Evolutionary conservation across 2,329 filamentous ascomycete genomes (phyloP), one percentile per base, ranked within the genome.

Genomic region (Chrysoporthe puriensis): DNA sequence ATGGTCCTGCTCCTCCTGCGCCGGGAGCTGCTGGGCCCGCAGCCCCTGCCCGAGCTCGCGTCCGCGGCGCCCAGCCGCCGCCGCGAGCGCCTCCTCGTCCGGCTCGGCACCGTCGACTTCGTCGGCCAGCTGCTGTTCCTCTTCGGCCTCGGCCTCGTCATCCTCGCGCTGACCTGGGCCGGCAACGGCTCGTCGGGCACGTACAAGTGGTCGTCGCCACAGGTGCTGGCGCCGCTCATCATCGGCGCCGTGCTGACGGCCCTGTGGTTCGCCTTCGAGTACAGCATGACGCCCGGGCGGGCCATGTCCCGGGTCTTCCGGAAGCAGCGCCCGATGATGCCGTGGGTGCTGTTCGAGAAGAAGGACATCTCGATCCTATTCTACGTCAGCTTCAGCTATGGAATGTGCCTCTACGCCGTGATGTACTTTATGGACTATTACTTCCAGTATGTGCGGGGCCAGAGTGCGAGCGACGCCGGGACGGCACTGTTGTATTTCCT

Each of bases 371-470:
- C 82, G 0, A 79, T 91, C n/a, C 76, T 91, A n/a, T 85, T 87
- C 69, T 84, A 85, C 67, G 82, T 90, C 70, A 88, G 89, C 70
- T 86, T 89, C 72, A 81, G 84, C 3, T 84, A 85, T 0, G 89
- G 89, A 4, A 84, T 87, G 72, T 82, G 80, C 63, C 84, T 83
- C 80, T 85, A 80, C 70, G 78, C 81, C 34, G 79, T 83, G 68
- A 76, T 91, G 71, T 92, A 91, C 75, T 92, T 91, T 72, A 86
- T 90, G 71, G 87, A 86, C 18, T 83, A 91, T 21, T 92, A 91
- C 76, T 91, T 91, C 74, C 85, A 86, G 1, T 77, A 90, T 18
- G 88, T 91, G 4, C 79, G 87, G 76, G 82, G 80, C 6, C 86
- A 85, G 69, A 75, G 71, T 71, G 40, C 81, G 78, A 40, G 83